These are phyloP conservation scores for Fusarium duplospermum DNA, from an alignment of 2,329 filamentous ascomycete genomes.

Conservation along the genomic window DNA sequence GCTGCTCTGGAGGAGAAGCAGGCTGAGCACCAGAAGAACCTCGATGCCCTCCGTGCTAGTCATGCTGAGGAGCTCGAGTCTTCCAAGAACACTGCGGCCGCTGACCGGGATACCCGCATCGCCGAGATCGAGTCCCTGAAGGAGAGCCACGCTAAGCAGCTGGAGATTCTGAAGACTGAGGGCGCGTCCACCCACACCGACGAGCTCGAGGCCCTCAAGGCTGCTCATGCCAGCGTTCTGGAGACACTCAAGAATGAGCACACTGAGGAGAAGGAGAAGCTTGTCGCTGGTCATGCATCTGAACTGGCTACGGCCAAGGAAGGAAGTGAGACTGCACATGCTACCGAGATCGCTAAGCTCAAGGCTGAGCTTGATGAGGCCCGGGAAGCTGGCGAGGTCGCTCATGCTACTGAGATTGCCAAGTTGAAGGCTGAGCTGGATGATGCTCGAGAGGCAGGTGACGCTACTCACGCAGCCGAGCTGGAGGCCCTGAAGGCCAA, in stretches of 20 bases:
- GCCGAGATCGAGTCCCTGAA: conserved; percentile 67
- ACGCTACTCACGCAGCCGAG: conserved; percentile 48
- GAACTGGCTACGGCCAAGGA: conserved; percentile 48
- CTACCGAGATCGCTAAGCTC: conserved; percentile 43
- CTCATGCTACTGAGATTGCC: conserved; percentile 44
- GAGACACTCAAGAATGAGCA: conserved; percentile 57
- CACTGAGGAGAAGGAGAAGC: conserved; percentile 52
- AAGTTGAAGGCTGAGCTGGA: conserved; percentile 46
- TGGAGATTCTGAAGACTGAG: conserved; percentile 57
- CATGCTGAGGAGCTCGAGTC: conserved; percentile 70
- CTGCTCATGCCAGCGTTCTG: conserved; percentile 57
- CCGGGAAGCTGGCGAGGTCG: conserved; percentile 48
- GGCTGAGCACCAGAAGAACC: conserved; percentile 63
- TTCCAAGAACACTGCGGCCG: conserved; percentile 64
- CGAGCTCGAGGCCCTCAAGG: conserved; percentile 57
- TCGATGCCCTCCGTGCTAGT: conserved; percentile 66
- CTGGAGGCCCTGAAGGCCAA: conserved; percentile 55
- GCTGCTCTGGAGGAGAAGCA: conserved; percentile 63
- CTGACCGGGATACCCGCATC: conserved; percentile 61
- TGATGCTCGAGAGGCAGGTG: conserved; percentile 46
- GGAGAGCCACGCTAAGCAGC: conserved; percentile 63
- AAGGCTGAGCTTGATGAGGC: conserved; percentile 47
- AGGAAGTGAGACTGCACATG: conserved; percentile 42
- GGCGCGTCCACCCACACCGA: conserved; percentile 53
- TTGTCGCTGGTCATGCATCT: conserved; percentile 46